Evolutionary conservation across 257 asterid species (phyloP).

Genomic region (Gynochthodes officinalis): DNA sequence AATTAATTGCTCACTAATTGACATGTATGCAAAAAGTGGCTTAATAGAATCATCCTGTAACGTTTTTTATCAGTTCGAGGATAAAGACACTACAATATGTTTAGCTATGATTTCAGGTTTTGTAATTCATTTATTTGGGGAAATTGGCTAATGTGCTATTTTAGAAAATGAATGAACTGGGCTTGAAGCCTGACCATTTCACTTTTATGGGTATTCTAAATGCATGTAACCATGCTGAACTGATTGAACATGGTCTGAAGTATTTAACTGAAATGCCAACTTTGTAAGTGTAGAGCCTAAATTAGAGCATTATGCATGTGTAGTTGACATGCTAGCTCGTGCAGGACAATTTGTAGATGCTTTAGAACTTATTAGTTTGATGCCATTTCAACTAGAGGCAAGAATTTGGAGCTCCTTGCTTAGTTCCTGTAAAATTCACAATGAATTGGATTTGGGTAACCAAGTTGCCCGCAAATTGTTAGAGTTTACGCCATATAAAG

Average conservation of each 20-base stretch:
- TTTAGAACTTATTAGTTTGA: no score
- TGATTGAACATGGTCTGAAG: no score
- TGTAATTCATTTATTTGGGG: conserved; percentile 34
- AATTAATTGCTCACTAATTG: conserved; percentile 27
- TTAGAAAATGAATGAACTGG: conserved; percentile 21
- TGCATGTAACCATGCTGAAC: no score
- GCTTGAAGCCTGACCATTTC: no score
- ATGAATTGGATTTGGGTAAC: conserved; percentile 22
- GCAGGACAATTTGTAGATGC: no score
- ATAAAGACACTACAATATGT: conserved; percentile 27
- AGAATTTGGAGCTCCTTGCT: no score
- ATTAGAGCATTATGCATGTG: conserved; percentile 33
- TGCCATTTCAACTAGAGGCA: no score
- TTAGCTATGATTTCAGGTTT: no score
- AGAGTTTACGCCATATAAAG: conserved; percentile 21
- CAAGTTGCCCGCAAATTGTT: conserved; percentile 24
- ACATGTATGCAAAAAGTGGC: conserved; percentile 37
- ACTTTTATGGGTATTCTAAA: no score
- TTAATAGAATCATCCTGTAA: conserved; percentile 17
- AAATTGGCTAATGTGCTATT: conserved; percentile 23
- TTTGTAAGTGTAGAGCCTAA: conserved; percentile 24
- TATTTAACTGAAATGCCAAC: no score
- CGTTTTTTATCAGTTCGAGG: conserved; percentile 18
- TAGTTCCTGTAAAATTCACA: no score
- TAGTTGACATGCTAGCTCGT: conserved; percentile 35